Percentiles rank a stretch among this genome's conserved stretches.
phyloP scores from a whole-genome alignment of 495 filamentous ascomycete species.

The Staphylotrichum tortipilum region DNA sequence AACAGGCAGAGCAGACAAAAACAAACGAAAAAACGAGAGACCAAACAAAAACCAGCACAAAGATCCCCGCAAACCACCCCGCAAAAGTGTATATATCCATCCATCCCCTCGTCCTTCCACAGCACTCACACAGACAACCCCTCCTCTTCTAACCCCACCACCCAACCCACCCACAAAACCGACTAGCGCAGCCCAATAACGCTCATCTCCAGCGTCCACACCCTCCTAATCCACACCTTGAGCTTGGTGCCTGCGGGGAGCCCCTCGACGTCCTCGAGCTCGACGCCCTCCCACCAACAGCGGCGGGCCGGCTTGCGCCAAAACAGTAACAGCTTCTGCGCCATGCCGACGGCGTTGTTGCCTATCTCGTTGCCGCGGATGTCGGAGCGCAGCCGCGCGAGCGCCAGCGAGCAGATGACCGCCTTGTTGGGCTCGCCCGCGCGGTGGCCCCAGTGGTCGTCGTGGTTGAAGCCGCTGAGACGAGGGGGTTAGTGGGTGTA shows the following conservation, averaged over 20 bases:
- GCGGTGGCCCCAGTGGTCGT: constrained; percentile 92
- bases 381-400: constrained; percentile 87
- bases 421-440: constrained; percentile 95
- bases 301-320: constrained; percentile 94
- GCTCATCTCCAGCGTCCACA: constrained; percentile 99
- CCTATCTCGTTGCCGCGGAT: constrained; percentile 68
- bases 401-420: constrained; percentile 90
- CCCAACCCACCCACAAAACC: neutral
- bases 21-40: neutral
- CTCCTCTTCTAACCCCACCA: neutral
- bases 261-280: constrained; percentile 80
- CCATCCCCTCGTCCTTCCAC: too few relatives aligned
- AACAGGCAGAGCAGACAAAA: constrained; percentile 1
- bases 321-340: constrained; percentile 94
- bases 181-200: constrained; percentile 74
- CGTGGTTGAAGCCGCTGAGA: constrained; percentile 83
- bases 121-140: too few relatives aligned
- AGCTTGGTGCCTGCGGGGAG: constrained; percentile 66
- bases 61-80: too few relatives aligned
- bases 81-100: too few relatives aligned
- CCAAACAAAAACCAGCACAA: too few relatives aligned
- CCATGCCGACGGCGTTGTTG: constrained; percentile 89
- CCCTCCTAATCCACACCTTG: constrained; percentile 95
- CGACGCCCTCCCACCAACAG: constrained; percentile 99
- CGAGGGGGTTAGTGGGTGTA: neutral